Evolutionary conservation across 495 filamentous ascomycete genomes (phyloP), one percentile per base, ranked within the genome.

Genomic region (Talaromyces thailandensis): DNA sequence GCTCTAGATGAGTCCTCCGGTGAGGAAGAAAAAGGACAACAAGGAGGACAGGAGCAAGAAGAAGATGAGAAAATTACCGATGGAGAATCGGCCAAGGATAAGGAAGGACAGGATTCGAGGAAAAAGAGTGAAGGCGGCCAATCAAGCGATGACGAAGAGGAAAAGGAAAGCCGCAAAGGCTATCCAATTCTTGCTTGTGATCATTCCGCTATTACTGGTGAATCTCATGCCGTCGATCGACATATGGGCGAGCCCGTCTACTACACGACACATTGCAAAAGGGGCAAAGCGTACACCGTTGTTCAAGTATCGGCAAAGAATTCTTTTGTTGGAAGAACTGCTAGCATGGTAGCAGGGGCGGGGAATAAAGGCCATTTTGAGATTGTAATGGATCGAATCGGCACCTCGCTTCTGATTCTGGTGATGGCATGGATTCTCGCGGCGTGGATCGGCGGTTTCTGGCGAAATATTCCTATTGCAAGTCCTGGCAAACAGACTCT

Each of bases 231-330:
- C 28, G 86, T 89, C 50, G 85, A 89, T 70, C 88, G 88, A 66
- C 88, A 83, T 69, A 87, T 90, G 82, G 84, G 85, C 37, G 86
- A 87, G 59, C 75, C 81, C 56, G 77, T 83, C 51, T 89, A 83
- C 73, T 90, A 88, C 70, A 89, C 86, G 6, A 90, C 86, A 62
- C 84, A 85, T 56, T 90, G 87, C 75, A 90, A 89, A 76, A 85
- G 87, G 67, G 86, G 86, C 51, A 88, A 88, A 69, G 82, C 85
- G 7, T 89, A 85, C 69, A 86, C 81, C 32, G 82, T 90, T 28
- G 81, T 83, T 48, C 79, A 81, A 31, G 81, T 81, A 31, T 72
- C 77, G 26, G 87, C 87, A n/a, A 83, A 79, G 67, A 79, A 73
- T 67, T 89, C 86, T 35, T 90, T 90, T 71, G 86, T 89, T 66